These are phyloP conservation scores for Podospora sp. DNA, from an alignment of 495 filamentous ascomycete genomes.

Conservation along the genomic window DNA sequence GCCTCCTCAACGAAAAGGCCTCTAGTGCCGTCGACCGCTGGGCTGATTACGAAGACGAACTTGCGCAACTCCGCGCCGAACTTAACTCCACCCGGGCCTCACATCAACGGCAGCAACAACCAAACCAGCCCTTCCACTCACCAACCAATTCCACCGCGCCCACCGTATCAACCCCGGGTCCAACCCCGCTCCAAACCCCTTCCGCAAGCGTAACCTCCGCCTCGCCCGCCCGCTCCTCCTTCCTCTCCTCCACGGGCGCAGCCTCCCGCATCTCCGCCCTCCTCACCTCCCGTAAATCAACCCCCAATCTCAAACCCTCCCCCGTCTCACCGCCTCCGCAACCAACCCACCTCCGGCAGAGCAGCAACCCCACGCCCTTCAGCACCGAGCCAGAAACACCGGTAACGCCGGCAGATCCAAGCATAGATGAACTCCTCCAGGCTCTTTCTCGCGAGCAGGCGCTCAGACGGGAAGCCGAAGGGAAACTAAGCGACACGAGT, in stretches of 20 bases:
- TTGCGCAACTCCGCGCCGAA: slow-evolving; percentile 64
- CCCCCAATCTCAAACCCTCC: slow-evolving; percentile 33
- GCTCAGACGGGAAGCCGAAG: slow-evolving; percentile 75
- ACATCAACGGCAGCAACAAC: slow-evolving; percentile 1
- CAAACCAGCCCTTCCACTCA: background rate
- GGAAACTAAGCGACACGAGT: slow-evolving; percentile 67
- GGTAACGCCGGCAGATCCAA: slow-evolving; percentile 20
- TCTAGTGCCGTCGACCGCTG: slow-evolving; percentile 76
- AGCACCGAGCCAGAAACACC: slow-evolving; percentile 11
- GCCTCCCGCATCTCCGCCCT: slow-evolving; percentile 65
- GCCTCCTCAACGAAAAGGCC: slow-evolving; percentile 73
- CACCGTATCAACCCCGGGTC: slow-evolving; percentile 20
- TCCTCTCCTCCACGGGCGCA: slow-evolving; percentile 46
- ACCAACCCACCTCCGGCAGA: slow-evolving; percentile 6
- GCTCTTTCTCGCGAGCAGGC: slow-evolving; percentile 70
- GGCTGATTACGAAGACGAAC: slow-evolving; percentile 93
- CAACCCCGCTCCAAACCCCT: slow-evolving; percentile 3
- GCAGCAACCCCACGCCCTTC: slow-evolving; percentile 30
- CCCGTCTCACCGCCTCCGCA: slow-evolving; percentile 12
- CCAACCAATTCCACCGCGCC: slow-evolving; percentile 16
- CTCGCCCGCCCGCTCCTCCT: slow-evolving; percentile 41
- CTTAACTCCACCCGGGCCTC: slow-evolving; percentile 8
- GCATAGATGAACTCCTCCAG: slow-evolving; percentile 64
- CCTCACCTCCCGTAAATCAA: slow-evolving; percentile 61
- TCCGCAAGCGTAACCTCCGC: slow-evolving; percentile 23